Evolutionary conservation across 192 early-diverging fungal genomes (phyloP).

Genomic region (Fimicolochytrium jonesii): DNA sequence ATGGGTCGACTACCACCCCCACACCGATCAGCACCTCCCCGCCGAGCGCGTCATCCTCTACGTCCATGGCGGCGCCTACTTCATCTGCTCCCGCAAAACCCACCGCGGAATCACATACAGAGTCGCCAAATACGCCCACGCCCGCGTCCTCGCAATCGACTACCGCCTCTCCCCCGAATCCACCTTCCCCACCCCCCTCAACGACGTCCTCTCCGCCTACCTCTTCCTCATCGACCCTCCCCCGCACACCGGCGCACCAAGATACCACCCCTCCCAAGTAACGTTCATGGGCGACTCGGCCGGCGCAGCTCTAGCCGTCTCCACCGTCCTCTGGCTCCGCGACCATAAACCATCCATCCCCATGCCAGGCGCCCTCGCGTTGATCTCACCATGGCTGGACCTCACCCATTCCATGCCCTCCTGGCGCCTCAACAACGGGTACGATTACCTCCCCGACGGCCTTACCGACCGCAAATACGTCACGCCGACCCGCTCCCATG

Average conservation of each 20-base stretch:
- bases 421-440: slow-evolving; percentile 29
- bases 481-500: slow-evolving; percentile 17
- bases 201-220: slow-evolving; percentile 78
- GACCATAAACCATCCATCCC: slow-evolving; percentile 20
- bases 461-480: slow-evolving; percentile 30
- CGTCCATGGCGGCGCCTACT: slow-evolving; percentile 64
- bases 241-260: slow-evolving; percentile 7
- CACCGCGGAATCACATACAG: slow-evolving; percentile 33
- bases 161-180: slow-evolving; percentile 80
- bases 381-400: slow-evolving; percentile 67
- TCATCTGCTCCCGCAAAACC: slow-evolving; percentile 31
- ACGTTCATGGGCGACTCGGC: slow-evolving; percentile 49
- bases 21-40: background rate
- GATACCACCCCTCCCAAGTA: slow-evolving; percentile 36
- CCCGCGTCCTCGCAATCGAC: slow-evolving; percentile 54
- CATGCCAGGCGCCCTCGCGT: slow-evolving; percentile 50
- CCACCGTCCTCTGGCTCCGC: slow-evolving; percentile 36
- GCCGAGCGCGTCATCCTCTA: slow-evolving; percentile 62
- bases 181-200: slow-evolving; percentile 75
- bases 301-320: slow-evolving; percentile 49
- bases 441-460: slow-evolving; percentile 35
- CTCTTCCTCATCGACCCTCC: slow-evolving; percentile 54
- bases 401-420: slow-evolving; percentile 49
- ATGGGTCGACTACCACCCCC: slow-evolving; percentile 34
- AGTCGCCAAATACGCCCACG: slow-evolving; percentile 47